A percentile compares a stretch with the other conserved stretches of the same genome.
These are phyloP conservation scores for Phaeosphaeriaceae sp. DNA, from an alignment of 2,329 filamentous ascomycete species.

Conservation along the genomic window DNA sequence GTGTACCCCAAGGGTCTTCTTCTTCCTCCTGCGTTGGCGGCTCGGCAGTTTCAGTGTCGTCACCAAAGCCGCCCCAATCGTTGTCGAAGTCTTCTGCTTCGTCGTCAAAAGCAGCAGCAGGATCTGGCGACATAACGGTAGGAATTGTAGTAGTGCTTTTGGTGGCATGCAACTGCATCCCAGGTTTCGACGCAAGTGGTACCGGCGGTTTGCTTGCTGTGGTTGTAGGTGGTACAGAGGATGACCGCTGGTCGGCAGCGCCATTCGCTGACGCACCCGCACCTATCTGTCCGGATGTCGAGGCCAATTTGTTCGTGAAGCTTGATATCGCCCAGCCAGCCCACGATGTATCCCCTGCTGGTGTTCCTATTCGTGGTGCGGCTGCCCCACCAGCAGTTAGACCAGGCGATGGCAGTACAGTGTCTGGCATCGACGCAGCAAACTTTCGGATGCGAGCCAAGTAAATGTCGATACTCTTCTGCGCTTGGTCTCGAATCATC, in stretches of 20 bases:
- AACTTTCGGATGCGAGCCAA: constrained; percentile 83
- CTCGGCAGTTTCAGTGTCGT: constrained; percentile 52
- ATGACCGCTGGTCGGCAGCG: constrained; percentile 55
- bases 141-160: constrained; percentile 38
- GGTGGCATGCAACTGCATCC: constrained; percentile 37
- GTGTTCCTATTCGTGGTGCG: constrained; percentile 79
- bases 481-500: constrained; percentile 87
- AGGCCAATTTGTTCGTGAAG: constrained; percentile 91
- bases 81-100: constrained; percentile 68
- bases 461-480: constrained; percentile 87
- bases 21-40: constrained; percentile 58
- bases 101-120: constrained; percentile 59
- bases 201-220: constrained; percentile 57
- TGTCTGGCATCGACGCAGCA: constrained; percentile 79
- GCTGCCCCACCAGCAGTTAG: constrained; percentile 55
- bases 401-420: constrained; percentile 70
- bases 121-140: constrained; percentile 43
- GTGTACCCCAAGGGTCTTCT: constrained; percentile 59
- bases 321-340: constrained; percentile 98
- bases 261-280: constrained; percentile 46
- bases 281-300: constrained; percentile 87
- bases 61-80: constrained; percentile 76
- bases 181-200: constrained; percentile 53
- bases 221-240: constrained; percentile 57
- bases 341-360: constrained; percentile 76